These are phyloP conservation scores for Sporothrix variecibatus DNA, from an alignment of 2,329 filamentous ascomycete genomes.

Conservation along the genomic window DNA sequence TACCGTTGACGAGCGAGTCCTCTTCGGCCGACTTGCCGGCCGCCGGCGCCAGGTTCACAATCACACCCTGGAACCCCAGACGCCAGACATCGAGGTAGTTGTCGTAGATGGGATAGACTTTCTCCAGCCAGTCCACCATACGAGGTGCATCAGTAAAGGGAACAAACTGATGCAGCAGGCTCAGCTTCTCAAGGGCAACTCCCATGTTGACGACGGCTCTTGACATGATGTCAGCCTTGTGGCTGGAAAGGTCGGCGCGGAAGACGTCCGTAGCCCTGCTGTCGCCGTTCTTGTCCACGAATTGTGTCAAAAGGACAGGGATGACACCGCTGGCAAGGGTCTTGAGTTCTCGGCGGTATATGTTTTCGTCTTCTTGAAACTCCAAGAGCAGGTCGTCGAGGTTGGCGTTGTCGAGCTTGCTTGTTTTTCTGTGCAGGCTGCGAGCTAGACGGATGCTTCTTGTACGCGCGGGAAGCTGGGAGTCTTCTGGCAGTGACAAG, in stretches of 20 bases:
- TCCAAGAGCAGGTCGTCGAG: conserved; percentile 76
- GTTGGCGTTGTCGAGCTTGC: conserved; percentile 66
- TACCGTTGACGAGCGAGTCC: conserved; percentile 59
- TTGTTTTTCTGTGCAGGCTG: conserved; percentile 74
- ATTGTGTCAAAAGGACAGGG: conserved; percentile 83
- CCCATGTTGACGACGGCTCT: conserved; percentile 95
- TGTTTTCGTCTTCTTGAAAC: conserved; percentile 77
- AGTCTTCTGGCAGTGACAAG: conserved; percentile 62
- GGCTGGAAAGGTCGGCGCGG: conserved; percentile 53
- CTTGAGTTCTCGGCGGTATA: conserved; percentile 87
- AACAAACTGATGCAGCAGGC: conserved; percentile 75
- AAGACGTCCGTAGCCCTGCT: conserved; percentile 68
- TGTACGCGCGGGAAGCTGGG: conserved; percentile 57
- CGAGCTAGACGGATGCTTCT: conserved; percentile 74
- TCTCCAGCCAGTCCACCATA: conserved; percentile 79
- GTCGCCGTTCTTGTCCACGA: conserved; percentile 67
- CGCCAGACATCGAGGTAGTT: conserved; percentile 88
- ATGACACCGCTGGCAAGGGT: conserved; percentile 94
- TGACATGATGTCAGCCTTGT: conserved; percentile 64
- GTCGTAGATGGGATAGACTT: conserved; percentile 74
- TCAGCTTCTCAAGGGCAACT: conserved; percentile 80
- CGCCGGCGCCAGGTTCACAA: conserved; percentile 85
- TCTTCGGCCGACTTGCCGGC: conserved; percentile 56
- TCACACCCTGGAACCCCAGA: conserved; percentile 89
- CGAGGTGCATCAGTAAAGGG: conserved; percentile 71